A percentile compares a stretch with the other conserved stretches of the same genome.
Evolutionary conservation across 192 early-diverging fungal species (phyloP).

Genomic region (Coemansia sp.): DNA sequence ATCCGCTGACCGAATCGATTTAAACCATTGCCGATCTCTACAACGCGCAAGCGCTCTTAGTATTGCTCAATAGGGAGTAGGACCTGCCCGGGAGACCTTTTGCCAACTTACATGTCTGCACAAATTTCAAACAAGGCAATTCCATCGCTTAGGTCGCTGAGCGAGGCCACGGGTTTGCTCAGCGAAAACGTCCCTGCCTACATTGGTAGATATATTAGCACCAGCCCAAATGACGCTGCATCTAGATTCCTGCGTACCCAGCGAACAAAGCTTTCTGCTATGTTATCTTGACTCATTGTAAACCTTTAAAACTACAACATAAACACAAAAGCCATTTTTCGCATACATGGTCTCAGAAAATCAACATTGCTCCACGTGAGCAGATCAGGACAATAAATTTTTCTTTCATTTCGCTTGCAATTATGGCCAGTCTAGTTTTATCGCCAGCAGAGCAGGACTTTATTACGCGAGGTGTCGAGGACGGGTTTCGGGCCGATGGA

Average conservation of each 20-base stretch:
- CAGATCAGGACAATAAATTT: too few species aligned
- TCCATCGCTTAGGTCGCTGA: slow-evolving; percentile 74
- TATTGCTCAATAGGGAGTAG: background rate
- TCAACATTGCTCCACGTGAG: too few species aligned
- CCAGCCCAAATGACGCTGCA: background rate
- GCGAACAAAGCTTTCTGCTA: slow-evolving; percentile 49
- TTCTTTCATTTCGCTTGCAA: background rate
- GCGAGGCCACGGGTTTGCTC: slow-evolving; percentile 38
- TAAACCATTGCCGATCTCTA: slow-evolving; percentile 93
- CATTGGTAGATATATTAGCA: background rate
- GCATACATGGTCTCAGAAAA: too few species aligned
- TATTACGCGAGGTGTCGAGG: slow-evolving; percentile 77
- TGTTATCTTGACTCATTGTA: slow-evolving; percentile 44
- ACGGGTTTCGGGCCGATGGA: slow-evolving; percentile 84
- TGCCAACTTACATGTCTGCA: slow-evolving; percentile 70
- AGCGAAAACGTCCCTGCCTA: slow-evolving; percentile 50
- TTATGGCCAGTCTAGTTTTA: slow-evolving; percentile 57
- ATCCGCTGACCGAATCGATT: slow-evolving; percentile 64
- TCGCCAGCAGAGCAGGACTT: slow-evolving; percentile 81
- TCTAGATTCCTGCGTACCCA: slow-evolving; percentile 32
- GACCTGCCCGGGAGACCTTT: background rate
- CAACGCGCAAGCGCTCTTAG: background rate
- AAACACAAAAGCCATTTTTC: too few species aligned
- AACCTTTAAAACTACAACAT: too few species aligned
- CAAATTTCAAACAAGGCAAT: slow-evolving; percentile 79